A percentile compares a stretch with the other conserved stretches of the same genome.
Evolutionary conservation across 2,329 filamentous ascomycete species (phyloP).

Genomic region (Claviceps capensis): DNA sequence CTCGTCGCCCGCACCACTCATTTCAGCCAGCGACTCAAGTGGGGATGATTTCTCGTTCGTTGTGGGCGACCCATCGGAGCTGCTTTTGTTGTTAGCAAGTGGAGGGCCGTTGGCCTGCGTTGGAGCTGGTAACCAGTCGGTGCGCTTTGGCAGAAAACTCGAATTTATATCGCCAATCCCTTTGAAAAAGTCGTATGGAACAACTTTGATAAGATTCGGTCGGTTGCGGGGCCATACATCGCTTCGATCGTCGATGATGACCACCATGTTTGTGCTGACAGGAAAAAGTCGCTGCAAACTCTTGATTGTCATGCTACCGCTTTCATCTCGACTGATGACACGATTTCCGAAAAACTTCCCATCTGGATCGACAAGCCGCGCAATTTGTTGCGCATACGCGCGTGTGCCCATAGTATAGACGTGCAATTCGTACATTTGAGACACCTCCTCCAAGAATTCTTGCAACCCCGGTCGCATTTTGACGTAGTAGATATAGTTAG

Average conservation of each 20-base stretch:
- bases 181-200: constrained; percentile 93
- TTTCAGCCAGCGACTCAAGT: constrained; percentile 62
- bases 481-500: constrained; percentile 93
- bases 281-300: constrained; percentile 84
- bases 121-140: constrained; percentile 32
- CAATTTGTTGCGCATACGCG: constrained; percentile 87
- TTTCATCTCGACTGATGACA: constrained; percentile 93
- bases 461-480: constrained; percentile 83
- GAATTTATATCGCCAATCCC: constrained; percentile 98
- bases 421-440: constrained; percentile 81
- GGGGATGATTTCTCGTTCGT: constrained; percentile 26
- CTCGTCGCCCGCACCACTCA: constrained; percentile 58
- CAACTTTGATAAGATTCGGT: constrained; percentile 85
- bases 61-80: constrained; percentile 1
- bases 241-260: constrained; percentile 93
- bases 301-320: constrained; percentile 83
- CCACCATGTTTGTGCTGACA: constrained; percentile 96
- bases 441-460: constrained; percentile 65
- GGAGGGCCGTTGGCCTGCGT: constrained; percentile 14
- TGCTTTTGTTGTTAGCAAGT: neutral
- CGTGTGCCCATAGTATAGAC: constrained; percentile 99
- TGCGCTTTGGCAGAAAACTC: constrained; percentile 77
- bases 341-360: constrained; percentile 84
- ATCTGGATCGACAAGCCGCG: constrained; percentile 82
- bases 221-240: constrained; percentile 92